Evolutionary conservation across 345 rosid species (phyloP), one percentile per base, ranked within the genome.

Genomic region (Dovyalis caffra): DNA sequence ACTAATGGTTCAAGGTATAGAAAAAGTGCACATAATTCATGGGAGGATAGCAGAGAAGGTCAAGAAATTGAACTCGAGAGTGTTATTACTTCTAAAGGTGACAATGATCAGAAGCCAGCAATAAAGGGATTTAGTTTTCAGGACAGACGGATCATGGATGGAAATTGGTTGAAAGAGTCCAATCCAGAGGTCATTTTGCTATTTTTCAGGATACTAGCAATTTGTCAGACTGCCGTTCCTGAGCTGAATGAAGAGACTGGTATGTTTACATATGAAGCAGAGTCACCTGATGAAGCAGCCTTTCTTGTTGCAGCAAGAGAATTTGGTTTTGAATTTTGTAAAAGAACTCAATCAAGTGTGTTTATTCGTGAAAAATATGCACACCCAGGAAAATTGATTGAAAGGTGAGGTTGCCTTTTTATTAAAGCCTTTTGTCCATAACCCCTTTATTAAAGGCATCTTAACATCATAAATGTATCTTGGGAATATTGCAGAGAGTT

Each of bases 141-240:
- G 81, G 99, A 95, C 79, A 68, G 25, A 78, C 94, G 96, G 34
- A 88, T 95, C 23, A 87, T 87, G 94, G 76, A 85, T 63, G 98
- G 94, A 64, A 93, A 89, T 74, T 95, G 98, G 98, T 78, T 79
- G 78, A 90, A 83, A 10, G 98, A 95, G 81, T 84, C 91, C 45
- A 84, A 88, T 72, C 77, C 85, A 51, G 90, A 91, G 70, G 81
- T 79, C 71, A 76, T 91, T 68, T n/a, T 83, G 78, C 79, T 83
- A 81, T 93, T 93, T 85, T 95, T 89, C 71, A 89, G 86, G 40
- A 90, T 90, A 80, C 85, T 95, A 82, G 92, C 99, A 37, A 66
- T 91, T 75, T 95, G 99, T 80, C 99, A 95, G 82, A 87, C 98
- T 34, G 99, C 99, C n/a, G 92, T 95, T 65, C 98, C 99, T 12